Evolutionary conservation across 2,329 filamentous ascomycete genomes (phyloP), one percentile per base, ranked within the genome.

Genomic region (Penicillium oxalicum): DNA sequence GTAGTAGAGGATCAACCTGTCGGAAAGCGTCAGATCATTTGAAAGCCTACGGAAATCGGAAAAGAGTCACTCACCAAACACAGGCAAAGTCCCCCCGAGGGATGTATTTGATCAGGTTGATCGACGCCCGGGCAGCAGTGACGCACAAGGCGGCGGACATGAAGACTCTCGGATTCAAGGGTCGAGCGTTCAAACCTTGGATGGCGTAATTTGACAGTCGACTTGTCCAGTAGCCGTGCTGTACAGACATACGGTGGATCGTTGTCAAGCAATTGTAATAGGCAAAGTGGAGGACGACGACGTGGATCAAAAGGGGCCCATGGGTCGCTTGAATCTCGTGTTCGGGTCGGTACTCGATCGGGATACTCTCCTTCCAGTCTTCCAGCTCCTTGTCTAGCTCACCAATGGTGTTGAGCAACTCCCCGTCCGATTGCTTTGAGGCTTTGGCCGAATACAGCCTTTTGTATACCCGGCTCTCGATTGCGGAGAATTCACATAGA

Each of bases 221-320:
- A 63, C 88, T 96, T 1, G 91, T 97, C 93, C 93, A 98, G 71
- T 95, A 96, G 11, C 93, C 93, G 65, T 96, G 91, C 61, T 97
- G 93, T 28, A 97, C 87, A 37, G 89, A 95, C 93, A 97, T 98
- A 44, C 93, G 88, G 67, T 98, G 93, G 55, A 98, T 96, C 0
- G 93, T 98, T 0, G 91, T 96, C 44, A 98, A 73, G 61, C 91
- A 96, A 67, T 98, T 98, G 74, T 97, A 97, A 70, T 98, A 98
- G 1, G 89, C 86, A 62, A 98, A 94, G 68, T 98, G 93, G 49
- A 98, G 74, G 66, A 95, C 88, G 52, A 95, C 91, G 45, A 98
- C 83, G 57, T 97, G 91, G 18, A 98, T 76, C 18, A 97, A 91
- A n/a, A 97, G 77, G 0, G 91, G 91, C 0, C 90, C 94, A 67